Percentiles rank a stretch among this genome's conserved stretches.
Conservation (phyloP, 768 basidiomycete genomes). For the Amylocystis lapponica region DNA sequence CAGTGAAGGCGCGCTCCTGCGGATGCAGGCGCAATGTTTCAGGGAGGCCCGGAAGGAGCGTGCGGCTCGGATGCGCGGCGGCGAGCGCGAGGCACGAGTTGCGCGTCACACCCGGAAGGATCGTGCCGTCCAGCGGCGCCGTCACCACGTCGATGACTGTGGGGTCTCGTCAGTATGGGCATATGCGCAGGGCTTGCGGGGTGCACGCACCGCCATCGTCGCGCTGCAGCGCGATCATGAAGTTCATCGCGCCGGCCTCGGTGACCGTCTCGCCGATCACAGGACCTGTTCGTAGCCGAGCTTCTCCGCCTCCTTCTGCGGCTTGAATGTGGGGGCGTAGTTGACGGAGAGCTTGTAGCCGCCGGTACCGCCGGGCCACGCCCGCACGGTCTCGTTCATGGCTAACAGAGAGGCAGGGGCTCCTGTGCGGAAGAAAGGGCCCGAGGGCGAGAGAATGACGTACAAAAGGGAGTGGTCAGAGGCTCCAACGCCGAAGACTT, state of each 20-base stretch:
- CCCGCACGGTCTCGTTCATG: conserved; percentile 41
- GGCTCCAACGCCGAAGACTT: conserved; percentile 61
- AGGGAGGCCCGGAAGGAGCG: conserved; percentile 35
- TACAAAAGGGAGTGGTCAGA: conserved; percentile 81
- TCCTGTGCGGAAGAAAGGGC: conserved; percentile 45
- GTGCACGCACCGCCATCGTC: conserved; percentile 36
- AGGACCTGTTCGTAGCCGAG: conserved; percentile 50
- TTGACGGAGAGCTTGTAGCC: conserved; percentile 47
- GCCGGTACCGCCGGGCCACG: conserved; percentile 53
- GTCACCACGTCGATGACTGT: conserved; percentile 79
- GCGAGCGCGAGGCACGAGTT: conserved; percentile 75
- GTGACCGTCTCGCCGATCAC: conserved; percentile 39
- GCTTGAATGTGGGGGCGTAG: conserved; percentile 34
- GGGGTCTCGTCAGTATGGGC: too few relatives aligned
- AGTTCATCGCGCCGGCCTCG: conserved; percentile 51
- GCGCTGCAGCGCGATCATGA: conserved; percentile 42
- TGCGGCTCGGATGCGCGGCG: conserved; percentile 43
- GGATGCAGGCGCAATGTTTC: conserved; percentile 35
- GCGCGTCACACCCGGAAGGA: conserved; percentile 89
- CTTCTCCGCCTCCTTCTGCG: conserved; percentile 44
- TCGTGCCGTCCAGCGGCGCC: conserved; percentile 85
- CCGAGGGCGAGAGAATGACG: conserved; percentile 68
- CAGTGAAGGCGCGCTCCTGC: conserved; percentile 41
- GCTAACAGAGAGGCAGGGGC: conserved; percentile 46
- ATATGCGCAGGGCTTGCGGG: not conserved